Evolutionary conservation across 495 filamentous ascomycete species (phyloP), one percentile per base, ranked within the genome.

Genomic region (Amorphotheca resinae): DNA sequence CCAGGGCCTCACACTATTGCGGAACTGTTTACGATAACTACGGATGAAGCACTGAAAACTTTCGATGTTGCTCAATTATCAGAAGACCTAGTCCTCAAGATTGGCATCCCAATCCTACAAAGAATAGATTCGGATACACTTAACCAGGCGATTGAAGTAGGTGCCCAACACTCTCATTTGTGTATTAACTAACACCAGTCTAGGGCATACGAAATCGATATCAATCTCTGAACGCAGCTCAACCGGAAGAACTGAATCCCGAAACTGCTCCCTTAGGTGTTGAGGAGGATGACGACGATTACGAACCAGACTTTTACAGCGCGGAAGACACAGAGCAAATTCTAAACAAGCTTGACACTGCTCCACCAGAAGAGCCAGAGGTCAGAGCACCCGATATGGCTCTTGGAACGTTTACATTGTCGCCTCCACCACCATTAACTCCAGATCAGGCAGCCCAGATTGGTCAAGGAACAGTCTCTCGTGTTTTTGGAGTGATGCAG

Each of bases 211-310:
- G 47, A 26, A 6, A 49, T 33, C 37, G 38, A 35, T 44, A 48
- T 41, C 53, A 67, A 35, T 69, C 49, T 11, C 38, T 23, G 14
- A 21, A 14, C 9, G 32, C 64, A 59, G 45, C 57, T 56, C 56
- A 64, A 32, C 62, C 65, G 37, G 53, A 68, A 7, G 62, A 58
- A 1, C 42, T 71, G 7, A 68, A 71, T 43, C 57, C 70, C 1
- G 65, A 68, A 11, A 69, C 63, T 1, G 58, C 65, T 7, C 66
- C 67, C 1, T 55, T 71, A 7, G 71, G 64, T 16, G 64, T 74
- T 0, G 79, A 77, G n/a, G 84, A 89, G 5, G 87, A 93, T 14
- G 87, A 93, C 11, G 87, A 88, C 39, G 80, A 87, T 44, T 93
- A 93, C 52, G 86, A 93, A 48, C 86, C 86, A 0, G 80, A 91